phyloP scores from a whole-genome alignment of 306 rosid genomes.

The Luffa aegyptiaca region DNA sequence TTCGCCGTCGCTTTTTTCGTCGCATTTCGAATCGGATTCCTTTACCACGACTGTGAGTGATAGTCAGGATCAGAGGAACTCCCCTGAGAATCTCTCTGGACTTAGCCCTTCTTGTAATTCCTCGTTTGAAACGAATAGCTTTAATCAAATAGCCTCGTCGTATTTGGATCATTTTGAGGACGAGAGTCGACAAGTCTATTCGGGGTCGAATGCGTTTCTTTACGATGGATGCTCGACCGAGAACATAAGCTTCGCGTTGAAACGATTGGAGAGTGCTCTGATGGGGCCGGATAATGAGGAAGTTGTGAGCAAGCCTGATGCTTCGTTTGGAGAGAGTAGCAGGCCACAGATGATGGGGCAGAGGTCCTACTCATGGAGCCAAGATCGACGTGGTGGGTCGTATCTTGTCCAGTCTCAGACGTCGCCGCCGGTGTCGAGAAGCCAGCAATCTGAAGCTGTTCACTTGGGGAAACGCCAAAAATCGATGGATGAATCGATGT shows the following conservation, averaged over 20 bases:
- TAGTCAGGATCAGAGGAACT: conserved; percentile 47
- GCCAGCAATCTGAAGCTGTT: conserved; percentile 30
- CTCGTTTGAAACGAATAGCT: conserved; percentile 38
- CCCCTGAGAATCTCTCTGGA: conserved; percentile 53
- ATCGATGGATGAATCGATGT: conserved; percentile 36
- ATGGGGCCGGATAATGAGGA: conserved; percentile 73
- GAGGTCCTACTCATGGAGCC: conserved; percentile 39
- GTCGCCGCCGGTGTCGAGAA: conserved; percentile 23
- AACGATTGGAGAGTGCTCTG: conserved; percentile 65
- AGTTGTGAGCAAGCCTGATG: conserved; percentile 28
- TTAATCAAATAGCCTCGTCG: conserved; percentile 28
- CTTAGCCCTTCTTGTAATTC: conserved; percentile 42
- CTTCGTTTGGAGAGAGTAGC: conserved; percentile 31
- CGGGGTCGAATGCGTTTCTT: conserved; percentile 20
- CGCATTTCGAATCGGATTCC: conserved; percentile 52
- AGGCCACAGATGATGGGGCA: conserved; percentile 21
- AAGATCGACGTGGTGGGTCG: conserved; percentile 28
- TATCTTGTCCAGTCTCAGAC: conserved; percentile 30
- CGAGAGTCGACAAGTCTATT: conserved; percentile 27
- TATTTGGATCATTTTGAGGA: conserved; percentile 23
- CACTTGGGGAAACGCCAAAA: conserved; percentile 49
- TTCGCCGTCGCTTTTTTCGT: conserved; percentile 47
- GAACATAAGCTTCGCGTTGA: conserved; percentile 37
- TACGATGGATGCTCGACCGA: conserved; percentile 34
- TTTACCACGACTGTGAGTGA: conserved; percentile 36